Conservation (phyloP, 768 basidiomycete genomes). For the Podaxis pistillaris region DNA sequence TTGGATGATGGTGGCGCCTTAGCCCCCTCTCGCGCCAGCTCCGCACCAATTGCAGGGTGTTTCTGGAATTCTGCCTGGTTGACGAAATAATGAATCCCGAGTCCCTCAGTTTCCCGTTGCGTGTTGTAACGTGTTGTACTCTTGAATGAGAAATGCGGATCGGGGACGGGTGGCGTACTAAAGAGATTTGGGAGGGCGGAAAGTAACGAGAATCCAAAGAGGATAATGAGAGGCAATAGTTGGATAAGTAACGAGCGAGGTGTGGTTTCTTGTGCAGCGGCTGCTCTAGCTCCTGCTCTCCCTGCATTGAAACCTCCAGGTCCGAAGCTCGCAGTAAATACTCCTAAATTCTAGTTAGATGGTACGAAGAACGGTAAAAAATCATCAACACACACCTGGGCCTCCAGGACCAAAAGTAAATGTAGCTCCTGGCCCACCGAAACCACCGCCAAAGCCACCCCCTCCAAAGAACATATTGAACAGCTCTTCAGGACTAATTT, state of each 20-base stretch:
- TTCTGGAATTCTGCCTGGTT: constrained; percentile 70
- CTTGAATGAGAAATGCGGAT: constrained; percentile 77
- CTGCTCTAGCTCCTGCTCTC: constrained; percentile 13
- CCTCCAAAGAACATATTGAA: constrained; percentile 99
- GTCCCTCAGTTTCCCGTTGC: constrained; percentile 66
- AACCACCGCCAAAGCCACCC: constrained; percentile 43
- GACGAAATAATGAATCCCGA: constrained; percentile 83
- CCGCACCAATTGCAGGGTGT: constrained; percentile 76
- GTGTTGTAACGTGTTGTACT: constrained; percentile 58
- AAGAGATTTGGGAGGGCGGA: constrained; percentile 80
- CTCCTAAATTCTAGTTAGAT: constrained; percentile 29
- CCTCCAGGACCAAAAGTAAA: constrained; percentile 51
- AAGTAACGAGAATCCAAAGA: constrained; percentile 82
- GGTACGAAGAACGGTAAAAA: neutral
- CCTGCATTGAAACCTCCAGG: constrained; percentile 63
- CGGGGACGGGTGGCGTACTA: constrained; percentile 61
- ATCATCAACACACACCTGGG: constrained; percentile 37
- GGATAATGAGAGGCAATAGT: constrained; percentile 78
- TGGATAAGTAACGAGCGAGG: constrained; percentile 69
- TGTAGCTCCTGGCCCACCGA: neutral
- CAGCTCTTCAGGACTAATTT: constrained; percentile 92
- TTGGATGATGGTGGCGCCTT: constrained; percentile 37
- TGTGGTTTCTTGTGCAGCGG: constrained; percentile 34
- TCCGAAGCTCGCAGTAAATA: constrained; percentile 80
- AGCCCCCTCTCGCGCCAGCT: constrained; percentile 53